phyloP scores from a whole-genome alignment of 768 basidiomycete species.

The Naganishia randhawae region DNA sequence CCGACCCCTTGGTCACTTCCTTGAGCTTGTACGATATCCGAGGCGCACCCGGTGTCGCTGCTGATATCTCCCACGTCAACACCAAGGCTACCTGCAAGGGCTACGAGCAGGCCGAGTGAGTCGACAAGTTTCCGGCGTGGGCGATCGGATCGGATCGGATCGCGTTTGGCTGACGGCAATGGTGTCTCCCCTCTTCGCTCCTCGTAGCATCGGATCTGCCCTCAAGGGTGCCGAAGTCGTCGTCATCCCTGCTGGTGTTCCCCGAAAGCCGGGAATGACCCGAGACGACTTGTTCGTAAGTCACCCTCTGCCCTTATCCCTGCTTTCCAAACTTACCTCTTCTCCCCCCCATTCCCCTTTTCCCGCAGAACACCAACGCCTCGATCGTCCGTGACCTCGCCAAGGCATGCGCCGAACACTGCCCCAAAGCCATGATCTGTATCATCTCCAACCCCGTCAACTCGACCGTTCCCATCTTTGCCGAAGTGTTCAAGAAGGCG shows the following conservation, averaged over 20 bases:
- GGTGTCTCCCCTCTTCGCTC: neutral
- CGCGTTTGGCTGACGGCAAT: neutral
- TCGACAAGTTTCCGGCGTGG: neutral
- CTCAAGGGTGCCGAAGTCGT: slow-evolving; percentile 86
- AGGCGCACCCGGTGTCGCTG: slow-evolving; percentile 86
- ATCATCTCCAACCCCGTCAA: slow-evolving; percentile 98
- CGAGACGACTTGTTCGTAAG: slow-evolving; percentile 52
- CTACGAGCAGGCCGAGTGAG: slow-evolving; percentile 46
- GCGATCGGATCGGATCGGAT: neutral
- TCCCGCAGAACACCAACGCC: slow-evolving; percentile 72
- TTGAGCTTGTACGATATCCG: slow-evolving; percentile 86
- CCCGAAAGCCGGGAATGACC: slow-evolving; percentile 72
- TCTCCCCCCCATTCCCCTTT: slow-evolving; percentile 14
- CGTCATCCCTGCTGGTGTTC: slow-evolving; percentile 98
- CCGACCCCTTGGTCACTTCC: slow-evolving; percentile 69
- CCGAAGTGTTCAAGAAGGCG: slow-evolving; percentile 80
- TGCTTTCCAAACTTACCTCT: neutral
- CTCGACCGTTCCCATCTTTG: slow-evolving; percentile 91
- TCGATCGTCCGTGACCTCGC: slow-evolving; percentile 97
- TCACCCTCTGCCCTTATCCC: slow-evolving; percentile 11
- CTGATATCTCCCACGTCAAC: slow-evolving; percentile 88
- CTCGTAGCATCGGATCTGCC: slow-evolving; percentile 71
- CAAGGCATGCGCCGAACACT: slow-evolving; percentile 72
- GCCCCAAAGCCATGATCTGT: slow-evolving; percentile 86
- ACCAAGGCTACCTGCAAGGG: slow-evolving; percentile 81